Percentiles rank a stretch among this genome's conserved stretches.
Evolutionary conservation across 352 stramenopile genomes (phyloP).

Genomic region (Phytophthora palmivora): DNA sequence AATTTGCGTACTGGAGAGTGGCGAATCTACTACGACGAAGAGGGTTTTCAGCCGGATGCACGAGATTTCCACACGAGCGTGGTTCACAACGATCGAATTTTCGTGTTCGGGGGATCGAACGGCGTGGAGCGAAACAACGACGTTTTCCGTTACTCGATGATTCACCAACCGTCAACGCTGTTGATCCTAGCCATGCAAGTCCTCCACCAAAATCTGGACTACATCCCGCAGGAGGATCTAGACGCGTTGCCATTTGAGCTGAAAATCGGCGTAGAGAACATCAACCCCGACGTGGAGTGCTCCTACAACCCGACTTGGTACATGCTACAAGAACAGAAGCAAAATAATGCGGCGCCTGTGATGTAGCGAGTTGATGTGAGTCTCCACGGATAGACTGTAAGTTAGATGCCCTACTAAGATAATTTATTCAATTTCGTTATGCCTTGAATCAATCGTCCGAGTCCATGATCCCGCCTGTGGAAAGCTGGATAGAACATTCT

Average conservation of each 20-base stretch:
- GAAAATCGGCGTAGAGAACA: conserved; percentile 66
- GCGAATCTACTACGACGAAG: conserved; percentile 65
- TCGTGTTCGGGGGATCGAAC: conserved; percentile 86
- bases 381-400: conserved; percentile 49
- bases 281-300: conserved; percentile 73
- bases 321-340: conserved; percentile 57
- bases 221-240: conserved; percentile 49
- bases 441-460: conserved; percentile 51
- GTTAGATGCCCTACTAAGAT: conserved; percentile 43
- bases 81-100: conserved; percentile 78
- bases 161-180: conserved; percentile 68
- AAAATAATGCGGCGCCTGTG: conserved; percentile 40
- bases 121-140: conserved; percentile 87
- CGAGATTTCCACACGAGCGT: conserved; percentile 85
- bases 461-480: conserved; percentile 65
- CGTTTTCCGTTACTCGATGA: conserved; percentile 71
- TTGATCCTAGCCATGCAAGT: conserved; percentile 76
- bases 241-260: conserved; percentile 68
- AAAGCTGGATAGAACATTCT: conserved; percentile 82
- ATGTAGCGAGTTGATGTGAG: conserved; percentile 43
- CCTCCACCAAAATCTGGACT: conserved; percentile 54
- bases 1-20: conserved; percentile 70
- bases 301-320: conserved; percentile 77
- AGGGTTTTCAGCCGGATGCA: conserved; percentile 72
- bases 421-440: conserved; percentile 38